Percentiles rank a stretch among this genome's conserved stretches.
Evolutionary conservation across 208 protist species (phyloP).

Genomic region (Acanthamoeba polyphaga): DNA sequence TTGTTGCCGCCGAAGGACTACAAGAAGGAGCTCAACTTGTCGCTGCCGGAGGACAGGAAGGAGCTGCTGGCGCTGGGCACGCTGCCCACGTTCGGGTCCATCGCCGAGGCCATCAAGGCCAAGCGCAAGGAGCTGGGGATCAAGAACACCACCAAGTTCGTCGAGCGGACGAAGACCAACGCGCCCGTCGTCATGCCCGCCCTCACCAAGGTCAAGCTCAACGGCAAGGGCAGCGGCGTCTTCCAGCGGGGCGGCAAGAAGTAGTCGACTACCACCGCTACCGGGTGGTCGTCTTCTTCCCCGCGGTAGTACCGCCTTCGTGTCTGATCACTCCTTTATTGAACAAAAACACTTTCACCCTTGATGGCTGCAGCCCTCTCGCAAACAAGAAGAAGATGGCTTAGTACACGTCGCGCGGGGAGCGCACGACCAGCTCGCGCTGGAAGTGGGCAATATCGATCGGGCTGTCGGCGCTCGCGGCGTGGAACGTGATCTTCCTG

Average conservation of each 20-base stretch:
- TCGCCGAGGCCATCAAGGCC: conserved; percentile 36
- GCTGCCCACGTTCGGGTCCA: conserved; percentile 7
- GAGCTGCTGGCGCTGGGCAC: conserved; percentile 39
- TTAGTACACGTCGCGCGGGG: neutral
- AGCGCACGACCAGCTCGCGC: neutral
- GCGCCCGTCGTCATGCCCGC: conserved; percentile 48
- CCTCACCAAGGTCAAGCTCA: conserved; percentile 36
- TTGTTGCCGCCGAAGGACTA: conserved; percentile 43
- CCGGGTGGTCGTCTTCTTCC: no score
- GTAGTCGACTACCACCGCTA: neutral
- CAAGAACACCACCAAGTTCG: conserved; percentile 46
- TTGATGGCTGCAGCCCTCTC: no score
- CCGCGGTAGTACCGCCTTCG: no score
- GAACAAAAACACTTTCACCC: no score
- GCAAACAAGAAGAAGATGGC: no score
- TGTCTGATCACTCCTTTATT: no score
- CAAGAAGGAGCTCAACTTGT: conserved; percentile 55
- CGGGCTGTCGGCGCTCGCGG: neutral
- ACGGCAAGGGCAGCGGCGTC: conserved; percentile 30
- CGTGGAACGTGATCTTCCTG: neutral
- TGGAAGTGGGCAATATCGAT: neutral
- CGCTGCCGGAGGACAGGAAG: conserved; percentile 36
- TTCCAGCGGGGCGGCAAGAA: conserved; percentile 27
- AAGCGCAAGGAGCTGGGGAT: conserved; percentile 46
- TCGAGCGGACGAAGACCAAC: conserved; percentile 53